Evolutionary conservation across 1,284 basidiomycete genomes (phyloP).

Genomic region (Tremellales sp.): DNA sequence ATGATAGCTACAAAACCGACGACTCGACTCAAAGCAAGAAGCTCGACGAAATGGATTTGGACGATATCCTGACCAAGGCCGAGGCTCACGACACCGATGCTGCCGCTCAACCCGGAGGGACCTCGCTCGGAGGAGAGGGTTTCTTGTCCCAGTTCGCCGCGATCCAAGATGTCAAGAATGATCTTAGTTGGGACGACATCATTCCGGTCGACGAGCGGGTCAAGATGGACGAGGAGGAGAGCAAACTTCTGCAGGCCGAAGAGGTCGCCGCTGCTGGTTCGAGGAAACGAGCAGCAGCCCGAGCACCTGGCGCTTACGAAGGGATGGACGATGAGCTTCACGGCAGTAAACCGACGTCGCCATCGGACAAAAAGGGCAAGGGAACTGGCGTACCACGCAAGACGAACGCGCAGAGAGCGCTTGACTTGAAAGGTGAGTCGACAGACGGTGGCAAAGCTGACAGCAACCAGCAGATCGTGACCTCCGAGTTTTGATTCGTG

Average conservation of each 20-base stretch:
- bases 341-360: constrained; percentile 51
- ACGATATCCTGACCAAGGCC: constrained; percentile 94
- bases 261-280: constrained; percentile 51
- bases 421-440: constrained; percentile 72
- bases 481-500: constrained; percentile 89
- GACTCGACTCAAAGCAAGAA: constrained; percentile 89
- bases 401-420: constrained; percentile 80
- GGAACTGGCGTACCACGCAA: constrained; percentile 42
- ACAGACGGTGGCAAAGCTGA: constrained; percentile 2
- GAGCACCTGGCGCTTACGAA: constrained; percentile 67
- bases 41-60: constrained; percentile 98
- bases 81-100: constrained; percentile 95
- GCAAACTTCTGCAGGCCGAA: constrained; percentile 50
- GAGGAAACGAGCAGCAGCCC: constrained; percentile 80
- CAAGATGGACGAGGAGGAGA: constrained; percentile 76
- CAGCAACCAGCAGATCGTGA: constrained; percentile 76
- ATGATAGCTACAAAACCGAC: constrained; percentile 86
- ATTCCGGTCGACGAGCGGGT: constrained; percentile 91
- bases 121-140: constrained; percentile 92
- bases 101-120: constrained; percentile 72
- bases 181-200: constrained; percentile 98
- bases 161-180: constrained; percentile 96
- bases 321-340: constrained; percentile 73
- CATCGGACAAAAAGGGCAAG: constrained; percentile 38
- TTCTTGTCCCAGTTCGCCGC: constrained; percentile 95